phyloP scores from a whole-genome alignment of 192 early-diverging fungal genomes.

The Coemansia umbellata region DNA sequence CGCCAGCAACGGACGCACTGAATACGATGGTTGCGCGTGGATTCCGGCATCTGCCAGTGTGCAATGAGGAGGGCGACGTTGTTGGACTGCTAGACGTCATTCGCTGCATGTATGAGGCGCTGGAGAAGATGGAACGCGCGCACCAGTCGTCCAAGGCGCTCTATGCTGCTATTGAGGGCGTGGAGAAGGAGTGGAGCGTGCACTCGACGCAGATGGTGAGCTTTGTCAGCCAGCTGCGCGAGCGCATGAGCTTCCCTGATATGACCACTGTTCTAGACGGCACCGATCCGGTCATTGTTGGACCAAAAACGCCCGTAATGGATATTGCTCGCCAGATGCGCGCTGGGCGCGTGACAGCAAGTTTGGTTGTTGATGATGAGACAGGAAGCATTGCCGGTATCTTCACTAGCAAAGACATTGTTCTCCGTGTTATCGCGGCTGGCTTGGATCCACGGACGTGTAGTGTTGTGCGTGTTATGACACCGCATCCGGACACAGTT shows the following conservation, averaged over 20 bases:
- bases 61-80: constrained; percentile 83
- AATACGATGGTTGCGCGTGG: constrained; percentile 79
- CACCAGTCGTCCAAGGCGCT: constrained; percentile 77
- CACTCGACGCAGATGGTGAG: constrained; percentile 64
- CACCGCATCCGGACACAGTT: constrained; percentile 81
- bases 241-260: constrained; percentile 90
- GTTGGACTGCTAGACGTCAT: constrained; percentile 82
- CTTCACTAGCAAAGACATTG: constrained; percentile 89
- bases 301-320: constrained; percentile 61
- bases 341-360: constrained; percentile 67
- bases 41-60: constrained; percentile 82
- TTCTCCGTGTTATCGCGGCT: constrained; percentile 83
- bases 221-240: constrained; percentile 70
- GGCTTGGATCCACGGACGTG: constrained; percentile 84
- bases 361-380: constrained; percentile 67
- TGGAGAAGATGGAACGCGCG: constrained; percentile 82
- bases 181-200: constrained; percentile 76
- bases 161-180: constrained; percentile 75
- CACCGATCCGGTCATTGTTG: constrained; percentile 58
- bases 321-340: constrained; percentile 76
- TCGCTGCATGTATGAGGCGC: constrained; percentile 79
- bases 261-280: constrained; percentile 77
- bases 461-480: constrained; percentile 96
- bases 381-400: constrained; percentile 74
- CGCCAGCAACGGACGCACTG: constrained; percentile 74